Base-by-base conservation (phyloP, 2,329 filamentous ascomycete genomes). In the Passalora sequoiae region DNA sequence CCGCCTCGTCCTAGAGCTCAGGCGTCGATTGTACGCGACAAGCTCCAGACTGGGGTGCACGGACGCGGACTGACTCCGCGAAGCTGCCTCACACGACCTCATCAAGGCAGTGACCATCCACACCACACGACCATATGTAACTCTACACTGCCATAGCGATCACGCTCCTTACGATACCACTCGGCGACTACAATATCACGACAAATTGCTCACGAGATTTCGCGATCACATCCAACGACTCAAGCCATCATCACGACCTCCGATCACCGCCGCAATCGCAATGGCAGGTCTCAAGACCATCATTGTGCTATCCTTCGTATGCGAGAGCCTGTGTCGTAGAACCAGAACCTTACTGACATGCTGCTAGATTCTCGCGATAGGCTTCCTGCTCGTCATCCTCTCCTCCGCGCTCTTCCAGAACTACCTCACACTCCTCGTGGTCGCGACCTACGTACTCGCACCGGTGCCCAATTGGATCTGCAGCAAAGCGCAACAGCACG, bases 391-490 rank as follows among this genome's bases (percentile, higher is more conserved):
- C 57, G 92, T 97, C 58, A 98, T 98, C 69, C 86, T 98, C 60
- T 96, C 89, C 52, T 94, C 89, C 65, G 92, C 92, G 38, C 81
- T 98, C 57, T 98, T 85, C 78, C 79, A 91, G 65, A 87, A 88
- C 69, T 98, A 94, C 79, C 87, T 92, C 60, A 89, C 92, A 43
- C 81, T 98, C 53, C 80, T 97, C 53, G 92, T 98, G 58, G 92
- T 98, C 52, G 91, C 83, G 58, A 97, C 91, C 59, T 98, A 96
- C 73, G 80, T 96, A 54, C 67, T 97, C 59, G 92, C 92, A 43
- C 92, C 92, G 21, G 69, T 98, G 45, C 92, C 92, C 51, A 98
- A 98, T 78, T 97, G 89, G 86, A 84, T 97, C 68, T 95, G 89
- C 69, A 74, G 80, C 58, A 83, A 86, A 69, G 91, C 85, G 67